These are phyloP conservation scores for Brachypodium distachyon DNA, from an alignment of 202 grass and related monocot species.

Conservation along the genomic window DNA sequence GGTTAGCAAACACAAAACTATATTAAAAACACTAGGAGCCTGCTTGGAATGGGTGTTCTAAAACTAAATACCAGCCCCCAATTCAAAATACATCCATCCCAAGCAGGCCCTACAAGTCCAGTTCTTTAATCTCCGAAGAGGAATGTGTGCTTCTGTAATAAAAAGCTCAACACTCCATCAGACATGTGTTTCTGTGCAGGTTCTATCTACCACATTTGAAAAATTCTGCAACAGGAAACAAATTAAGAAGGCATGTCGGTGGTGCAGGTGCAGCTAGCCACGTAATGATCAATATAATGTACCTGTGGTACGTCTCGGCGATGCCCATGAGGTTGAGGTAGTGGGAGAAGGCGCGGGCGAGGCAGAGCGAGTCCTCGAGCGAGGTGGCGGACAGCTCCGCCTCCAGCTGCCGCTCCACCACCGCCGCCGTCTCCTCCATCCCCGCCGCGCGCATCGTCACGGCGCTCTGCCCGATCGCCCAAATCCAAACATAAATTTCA, in stretches of 20 bases:
- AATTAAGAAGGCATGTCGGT: neutral
- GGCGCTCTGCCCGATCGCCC: slow-evolving; percentile 31
- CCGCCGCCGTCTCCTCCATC: slow-evolving; percentile 61
- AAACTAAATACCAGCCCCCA: too few relatives aligned
- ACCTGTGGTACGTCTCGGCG: slow-evolving; percentile 86
- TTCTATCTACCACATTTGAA: neutral
- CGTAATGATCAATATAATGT: too few relatives aligned
- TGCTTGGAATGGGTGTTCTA: too few relatives aligned
- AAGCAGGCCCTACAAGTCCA: too few relatives aligned
- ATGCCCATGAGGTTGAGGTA: slow-evolving; percentile 88
- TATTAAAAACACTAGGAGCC: too few relatives aligned
- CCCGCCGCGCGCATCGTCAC: slow-evolving; percentile 65
- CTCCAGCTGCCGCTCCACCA: slow-evolving; percentile 73
- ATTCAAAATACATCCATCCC: too few relatives aligned
- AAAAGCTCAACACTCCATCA: too few relatives aligned
- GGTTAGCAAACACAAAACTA: too few relatives aligned
- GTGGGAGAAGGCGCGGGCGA: slow-evolving; percentile 83
- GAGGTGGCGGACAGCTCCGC: slow-evolving; percentile 63
- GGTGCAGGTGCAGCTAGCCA: neutral
- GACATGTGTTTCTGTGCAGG: neutral
- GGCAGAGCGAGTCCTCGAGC: slow-evolving; percentile 59
- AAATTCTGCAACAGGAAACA: too few relatives aligned
- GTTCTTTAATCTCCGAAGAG: too few relatives aligned
- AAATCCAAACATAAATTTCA: neutral
- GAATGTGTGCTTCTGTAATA: too few relatives aligned